Evolutionary conservation across 768 basidiomycete genomes (phyloP).

Genomic region (Termitomyces sp.): DNA sequence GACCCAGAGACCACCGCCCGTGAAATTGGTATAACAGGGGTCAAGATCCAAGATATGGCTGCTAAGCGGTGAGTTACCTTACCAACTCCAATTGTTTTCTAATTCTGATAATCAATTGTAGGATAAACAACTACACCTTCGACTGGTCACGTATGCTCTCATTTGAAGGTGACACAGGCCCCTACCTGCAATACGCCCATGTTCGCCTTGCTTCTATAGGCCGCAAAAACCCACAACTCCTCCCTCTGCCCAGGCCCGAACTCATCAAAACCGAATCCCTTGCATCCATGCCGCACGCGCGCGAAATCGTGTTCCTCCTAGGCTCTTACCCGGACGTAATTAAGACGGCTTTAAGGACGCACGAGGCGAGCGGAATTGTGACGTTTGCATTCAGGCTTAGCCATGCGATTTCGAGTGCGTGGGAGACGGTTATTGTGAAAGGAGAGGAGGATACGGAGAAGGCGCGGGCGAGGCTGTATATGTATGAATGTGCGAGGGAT

Average conservation of each 20-base stretch:
- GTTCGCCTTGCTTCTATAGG: slow-evolving; percentile 88
- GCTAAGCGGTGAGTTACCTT: slow-evolving; percentile 69
- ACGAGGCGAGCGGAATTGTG: slow-evolving; percentile 89
- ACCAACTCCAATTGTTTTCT: slow-evolving; percentile 2
- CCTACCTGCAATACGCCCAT: slow-evolving; percentile 96
- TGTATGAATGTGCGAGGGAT: slow-evolving; percentile 86
- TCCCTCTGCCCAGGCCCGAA: slow-evolving; percentile 70
- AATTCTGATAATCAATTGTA: slow-evolving; percentile 24
- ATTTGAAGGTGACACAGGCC: slow-evolving; percentile 94
- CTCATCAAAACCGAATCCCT: slow-evolving; percentile 70
- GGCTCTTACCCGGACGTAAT: slow-evolving; percentile 92
- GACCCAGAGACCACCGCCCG: slow-evolving; percentile 76
- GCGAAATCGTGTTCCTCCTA: slow-evolving; percentile 84
- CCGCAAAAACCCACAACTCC: slow-evolving; percentile 86
- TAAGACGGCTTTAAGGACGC: slow-evolving; percentile 75
- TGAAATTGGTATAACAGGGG: slow-evolving; percentile 90
- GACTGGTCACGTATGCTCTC: slow-evolving; percentile 93
- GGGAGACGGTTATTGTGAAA: slow-evolving; percentile 87
- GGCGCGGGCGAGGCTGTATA: slow-evolving; percentile 81
- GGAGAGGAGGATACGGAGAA: slow-evolving; percentile 74
- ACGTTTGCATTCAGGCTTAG: slow-evolving; percentile 85
- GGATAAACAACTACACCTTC: slow-evolving; percentile 95
- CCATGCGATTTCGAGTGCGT: slow-evolving; percentile 88
- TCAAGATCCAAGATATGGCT: slow-evolving; percentile 98
- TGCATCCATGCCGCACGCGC: slow-evolving; percentile 63